Evolutionary conservation across 768 basidiomycete species (phyloP).

Genomic region (Calocera viscosa): DNA sequence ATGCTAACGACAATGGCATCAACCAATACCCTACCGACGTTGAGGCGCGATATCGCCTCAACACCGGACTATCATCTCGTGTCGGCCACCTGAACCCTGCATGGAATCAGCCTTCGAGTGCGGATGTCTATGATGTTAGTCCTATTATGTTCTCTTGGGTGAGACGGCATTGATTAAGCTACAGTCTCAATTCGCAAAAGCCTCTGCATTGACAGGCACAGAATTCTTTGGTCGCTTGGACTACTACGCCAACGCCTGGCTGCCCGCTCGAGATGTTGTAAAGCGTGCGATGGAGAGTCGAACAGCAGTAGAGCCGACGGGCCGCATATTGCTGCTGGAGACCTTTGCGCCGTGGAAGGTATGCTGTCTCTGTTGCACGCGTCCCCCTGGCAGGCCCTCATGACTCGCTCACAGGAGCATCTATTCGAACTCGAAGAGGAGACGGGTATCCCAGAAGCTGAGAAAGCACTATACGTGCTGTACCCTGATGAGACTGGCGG

Average conservation of each 20-base stretch:
- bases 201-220: slow-evolving; percentile 67
- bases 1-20: slow-evolving; percentile 92
- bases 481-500: slow-evolving; percentile 72
- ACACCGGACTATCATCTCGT: slow-evolving; percentile 75
- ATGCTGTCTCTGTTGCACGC: slow-evolving; percentile 14
- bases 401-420: slow-evolving; percentile 51
- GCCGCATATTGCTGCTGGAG: slow-evolving; percentile 68
- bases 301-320: slow-evolving; percentile 47
- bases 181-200: slow-evolving; percentile 61
- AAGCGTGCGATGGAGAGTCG: slow-evolving; percentile 46
- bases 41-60: slow-evolving; percentile 49
- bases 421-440: slow-evolving; percentile 75
- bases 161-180: neutral
- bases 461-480: slow-evolving; percentile 67
- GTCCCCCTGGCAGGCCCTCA: neutral
- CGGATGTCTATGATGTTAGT: slow-evolving; percentile 61
- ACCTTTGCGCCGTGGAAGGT: slow-evolving; percentile 84
- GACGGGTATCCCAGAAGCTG: slow-evolving; percentile 32
- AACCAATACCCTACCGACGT: slow-evolving; percentile 59
- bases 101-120: slow-evolving; percentile 74
- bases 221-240: slow-evolving; percentile 72
- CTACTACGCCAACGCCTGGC: slow-evolving; percentile 81
- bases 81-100: slow-evolving; percentile 76
- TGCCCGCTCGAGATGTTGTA: slow-evolving; percentile 80
- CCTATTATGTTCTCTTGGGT: neutral